A percentile compares a stretch with the other conserved stretches of the same genome.
phyloP scores from a whole-genome alignment of 169 alveolate species.

The Perkinsus chesapeaki region DNA sequence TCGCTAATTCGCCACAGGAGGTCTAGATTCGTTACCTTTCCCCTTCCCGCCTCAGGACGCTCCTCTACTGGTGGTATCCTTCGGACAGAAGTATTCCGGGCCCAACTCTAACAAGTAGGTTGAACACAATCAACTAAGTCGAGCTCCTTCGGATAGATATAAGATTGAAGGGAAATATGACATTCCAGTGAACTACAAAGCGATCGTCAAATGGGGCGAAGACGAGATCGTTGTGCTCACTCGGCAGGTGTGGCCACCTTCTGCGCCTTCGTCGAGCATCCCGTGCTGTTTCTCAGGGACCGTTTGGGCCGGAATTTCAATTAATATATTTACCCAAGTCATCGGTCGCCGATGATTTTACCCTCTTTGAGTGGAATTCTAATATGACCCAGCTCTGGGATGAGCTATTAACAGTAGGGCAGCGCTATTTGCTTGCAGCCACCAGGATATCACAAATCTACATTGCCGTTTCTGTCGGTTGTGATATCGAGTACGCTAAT shows the following conservation, averaged over 20 bases:
- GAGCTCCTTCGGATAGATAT: constrained; percentile 6
- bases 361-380: constrained; percentile 32
- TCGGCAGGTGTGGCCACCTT: constrained; percentile 11
- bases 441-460: too few relatives aligned
- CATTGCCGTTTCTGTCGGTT: not conserved
- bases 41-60: not conserved
- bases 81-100: not conserved
- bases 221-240: constrained; percentile 35
- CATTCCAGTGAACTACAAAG: constrained; percentile 37
- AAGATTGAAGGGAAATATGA: constrained; percentile 29
- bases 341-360: constrained; percentile 25
- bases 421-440: too few relatives aligned
- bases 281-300: constrained; percentile 1
- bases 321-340: constrained; percentile 22
- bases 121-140: not conserved
- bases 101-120: not conserved
- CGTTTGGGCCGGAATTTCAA: constrained; percentile 37
- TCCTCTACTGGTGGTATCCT: not conserved
- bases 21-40: not conserved
- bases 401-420: constrained; percentile 29
- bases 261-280: too few relatives aligned
- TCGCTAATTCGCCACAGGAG: too few relatives aligned
- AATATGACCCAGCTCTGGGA: constrained; percentile 38
- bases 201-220: constrained; percentile 32
- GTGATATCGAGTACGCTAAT: too few relatives aligned